These are phyloP conservation scores for Myochromella boudieri DNA, from an alignment of 768 basidiomycete genomes.

Conservation along the genomic window DNA sequence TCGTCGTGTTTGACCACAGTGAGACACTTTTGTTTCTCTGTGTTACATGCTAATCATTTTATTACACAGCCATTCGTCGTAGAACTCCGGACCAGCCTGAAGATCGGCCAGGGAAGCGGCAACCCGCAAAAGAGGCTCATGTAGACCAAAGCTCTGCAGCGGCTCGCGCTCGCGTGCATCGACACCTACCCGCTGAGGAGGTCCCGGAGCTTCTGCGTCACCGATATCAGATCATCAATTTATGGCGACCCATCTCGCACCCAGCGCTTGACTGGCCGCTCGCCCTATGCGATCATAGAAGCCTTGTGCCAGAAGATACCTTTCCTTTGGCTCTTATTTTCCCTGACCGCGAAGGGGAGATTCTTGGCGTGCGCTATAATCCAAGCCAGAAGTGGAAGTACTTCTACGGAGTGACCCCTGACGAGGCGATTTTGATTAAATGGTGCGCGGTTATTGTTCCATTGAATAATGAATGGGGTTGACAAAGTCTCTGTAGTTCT, in stretches of 20 bases:
- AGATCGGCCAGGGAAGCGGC: slow-evolving; percentile 32
- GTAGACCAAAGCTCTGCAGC: slow-evolving; percentile 49
- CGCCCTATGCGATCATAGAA: slow-evolving; percentile 48
- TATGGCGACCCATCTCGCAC: slow-evolving; percentile 54
- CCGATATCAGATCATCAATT: slow-evolving; percentile 56
- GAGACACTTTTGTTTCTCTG: slow-evolving; percentile 18
- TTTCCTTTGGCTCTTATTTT: slow-evolving; percentile 41
- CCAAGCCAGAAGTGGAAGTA: slow-evolving; percentile 52
- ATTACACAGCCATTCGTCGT: slow-evolving; percentile 39
- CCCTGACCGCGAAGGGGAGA: slow-evolving; percentile 50
- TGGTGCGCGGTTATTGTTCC: slow-evolving; percentile 33
- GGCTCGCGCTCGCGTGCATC: slow-evolving; percentile 41
- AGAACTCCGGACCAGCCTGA: slow-evolving; percentile 33
- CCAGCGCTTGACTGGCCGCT: slow-evolving; percentile 49
- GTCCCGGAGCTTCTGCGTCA: slow-evolving; percentile 39
- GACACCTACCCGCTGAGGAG: slow-evolving; percentile 45
- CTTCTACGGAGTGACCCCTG: slow-evolving; percentile 39
- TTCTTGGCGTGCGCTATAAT: slow-evolving; percentile 40
- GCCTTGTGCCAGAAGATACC: slow-evolving; percentile 39
- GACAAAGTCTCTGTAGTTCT: slow-evolving; percentile 22
- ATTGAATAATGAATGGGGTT: neutral
- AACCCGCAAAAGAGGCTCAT: slow-evolving; percentile 44
- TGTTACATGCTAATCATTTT: neutral
- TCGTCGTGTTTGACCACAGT: slow-evolving; percentile 64
- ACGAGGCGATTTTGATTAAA: slow-evolving; percentile 52